Base-by-base conservation (phyloP, 1,139 yeast species). In the Groenewaldozyma sp. region DNA sequence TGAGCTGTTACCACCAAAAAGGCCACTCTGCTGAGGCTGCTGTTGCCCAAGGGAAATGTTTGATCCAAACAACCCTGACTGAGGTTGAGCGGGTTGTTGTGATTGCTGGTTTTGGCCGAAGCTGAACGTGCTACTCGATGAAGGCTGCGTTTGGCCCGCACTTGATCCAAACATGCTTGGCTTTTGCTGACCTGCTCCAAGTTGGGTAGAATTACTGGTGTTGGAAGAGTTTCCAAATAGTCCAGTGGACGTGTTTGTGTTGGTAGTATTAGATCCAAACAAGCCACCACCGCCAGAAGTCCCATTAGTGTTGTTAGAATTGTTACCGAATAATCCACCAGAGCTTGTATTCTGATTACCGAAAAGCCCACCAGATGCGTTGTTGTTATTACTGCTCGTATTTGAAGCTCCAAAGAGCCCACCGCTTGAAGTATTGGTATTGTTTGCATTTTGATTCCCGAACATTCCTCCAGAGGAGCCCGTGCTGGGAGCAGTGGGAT, bases 401-500 rank as follows among this genome's bases (percentile, higher is more conserved):
- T 5, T 6, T 17, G 11, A 17, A 11, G 17, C 31, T 6, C 33
- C 33, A 18, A 29, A 29, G 6, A 29, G 13, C n/a, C 33, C 26
- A 22, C 11, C 11, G 26, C 11, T 22, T 7, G 26, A 22, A 22
- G 26, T 29, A 9, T 14, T 7, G n/a, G 17, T 14, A 6, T 6
- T 18, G 5, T 5, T 29, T 29, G 33, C 10, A 18, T 7, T 9
- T n/a, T 14, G 22, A 14, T 21, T 21, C 6, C 20, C 20, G n/a
- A 18, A 18, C 22, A 18, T 7, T 7, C 33, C 33, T 17, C 33
- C 33, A 29, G 22, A 7, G 13, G 33, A n/a, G 14, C 17, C 14
- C 5, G 31, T 5, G 6, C 45, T 34, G 13, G 46, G 17, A n/a
- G 44, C 34, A 21, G 27, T 36, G n/a, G 43, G 22, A 22, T 45